Base-by-base conservation (phyloP, 2,329 filamentous ascomycete genomes). In the Fusarium brachygibbosum region DNA sequence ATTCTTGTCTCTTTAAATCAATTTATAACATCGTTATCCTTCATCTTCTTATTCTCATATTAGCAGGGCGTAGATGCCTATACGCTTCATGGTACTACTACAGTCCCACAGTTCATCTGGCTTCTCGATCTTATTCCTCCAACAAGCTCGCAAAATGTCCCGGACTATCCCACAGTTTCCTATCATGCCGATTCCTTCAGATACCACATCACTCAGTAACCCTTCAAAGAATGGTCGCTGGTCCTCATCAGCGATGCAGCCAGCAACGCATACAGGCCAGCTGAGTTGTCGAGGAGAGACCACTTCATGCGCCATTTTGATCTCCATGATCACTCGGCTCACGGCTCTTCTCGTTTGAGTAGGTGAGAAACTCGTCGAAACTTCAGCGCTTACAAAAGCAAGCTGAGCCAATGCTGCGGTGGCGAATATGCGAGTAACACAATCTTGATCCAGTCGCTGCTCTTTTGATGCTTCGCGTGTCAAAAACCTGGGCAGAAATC, bases 191-290 rank as follows among this genome's bases (percentile, higher is more conserved):
- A 13, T 29, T 8, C 12, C 28, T 14, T 29, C 34, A 3, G 7
- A 21, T 0, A 58, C 0, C 1, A 40, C 52, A 29, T 1, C 5
- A 1, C 13, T 6, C 4, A 59, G 3, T 6, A 59, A 40, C 0
- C 0, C 0, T 29, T 48, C 52, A 4, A 59, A 59, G n/a, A 48
- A 59, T 1, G 1, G 13, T 3, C 48, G 57, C 5, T 59, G 52
- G 6, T 58, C 34, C 4, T 0, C 6, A 17, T 48, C 57, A 1
- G 52, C 52, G 2, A 48, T 1, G 1, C 52, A 58, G 0, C 57
- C 57, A 41, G 38, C 21, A 41, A 59, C 52, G 9, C 52, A 58
- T 1, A 59, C 28, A 1, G 57, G 40, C 52, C 57, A 59, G 14
- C 57, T 58, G 1, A 58, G 3, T 10, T 59, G 57, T 3, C 52